phyloP scores from a whole-genome alignment of 139 green algal genomes.

The Mesotaenium endlicherianum region DNA sequence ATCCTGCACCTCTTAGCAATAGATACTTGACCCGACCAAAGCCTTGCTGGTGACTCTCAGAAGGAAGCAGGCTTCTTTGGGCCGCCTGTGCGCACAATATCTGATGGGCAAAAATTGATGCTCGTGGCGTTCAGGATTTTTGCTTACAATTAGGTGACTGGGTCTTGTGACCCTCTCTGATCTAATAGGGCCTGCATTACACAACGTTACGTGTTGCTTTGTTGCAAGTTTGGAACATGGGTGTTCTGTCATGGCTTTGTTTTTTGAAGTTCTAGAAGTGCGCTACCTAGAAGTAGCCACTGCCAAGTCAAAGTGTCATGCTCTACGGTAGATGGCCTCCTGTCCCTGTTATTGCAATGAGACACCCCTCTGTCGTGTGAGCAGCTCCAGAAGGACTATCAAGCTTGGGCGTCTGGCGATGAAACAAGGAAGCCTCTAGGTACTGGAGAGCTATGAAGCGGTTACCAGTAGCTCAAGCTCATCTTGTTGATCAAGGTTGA shows the following conservation, averaged over 20 bases:
- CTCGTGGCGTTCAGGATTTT: too few relatives aligned
- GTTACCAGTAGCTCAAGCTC: too few relatives aligned
- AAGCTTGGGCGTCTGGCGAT: slow-evolving; percentile 34
- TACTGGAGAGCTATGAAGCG: slow-evolving; percentile 35
- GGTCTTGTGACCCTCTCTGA: too few relatives aligned
- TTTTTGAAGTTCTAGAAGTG: not conserved
- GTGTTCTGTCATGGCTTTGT: slow-evolving; percentile 4
- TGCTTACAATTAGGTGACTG: too few relatives aligned
- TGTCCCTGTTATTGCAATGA: not conserved
- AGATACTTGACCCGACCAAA: slow-evolving; percentile 18
- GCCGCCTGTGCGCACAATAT: too few relatives aligned
- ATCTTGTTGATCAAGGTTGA: too few relatives aligned
- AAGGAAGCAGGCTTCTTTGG: slow-evolving; percentile 5
- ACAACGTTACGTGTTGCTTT: too few relatives aligned
- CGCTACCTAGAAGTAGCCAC: not conserved
- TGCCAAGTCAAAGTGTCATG: not conserved
- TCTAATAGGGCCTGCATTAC: too few relatives aligned
- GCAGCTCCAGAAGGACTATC: slow-evolving; percentile 44
- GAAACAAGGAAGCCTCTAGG: slow-evolving; percentile 28
- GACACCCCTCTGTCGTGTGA: not conserved
- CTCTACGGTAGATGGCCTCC: not conserved
- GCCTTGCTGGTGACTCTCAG: not conserved
- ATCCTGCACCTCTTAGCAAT: not conserved
- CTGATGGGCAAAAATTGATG: too few relatives aligned
- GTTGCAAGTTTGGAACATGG: not conserved